Evolutionary conservation across 148 eudicot genomes (phyloP).

Genomic region (Agrostemma githago): DNA sequence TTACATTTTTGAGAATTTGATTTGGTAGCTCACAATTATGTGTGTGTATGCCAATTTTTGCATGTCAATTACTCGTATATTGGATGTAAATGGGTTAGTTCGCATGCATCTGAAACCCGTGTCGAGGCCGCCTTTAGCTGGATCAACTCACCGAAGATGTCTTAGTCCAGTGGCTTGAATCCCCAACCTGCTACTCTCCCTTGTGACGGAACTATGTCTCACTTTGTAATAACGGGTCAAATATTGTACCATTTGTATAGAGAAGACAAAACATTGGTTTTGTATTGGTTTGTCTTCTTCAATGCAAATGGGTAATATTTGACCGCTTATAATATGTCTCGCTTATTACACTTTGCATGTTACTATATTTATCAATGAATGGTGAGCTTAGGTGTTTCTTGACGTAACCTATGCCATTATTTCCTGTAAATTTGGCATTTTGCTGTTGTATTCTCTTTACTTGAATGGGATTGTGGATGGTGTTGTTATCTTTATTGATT

Average conservation of each 20-base stretch:
- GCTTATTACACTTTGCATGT: constrained; percentile 8
- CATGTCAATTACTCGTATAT: not conserved
- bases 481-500: not conserved
- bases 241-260: too few relatives aligned
- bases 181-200: too few relatives aligned
- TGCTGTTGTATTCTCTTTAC: not conserved
- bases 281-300: too few relatives aligned
- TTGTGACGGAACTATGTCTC: too few relatives aligned
- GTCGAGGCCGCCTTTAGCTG: not conserved
- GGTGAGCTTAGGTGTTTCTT: constrained; percentile 1
- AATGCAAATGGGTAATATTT: too few relatives aligned
- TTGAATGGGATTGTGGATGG: constrained; percentile 7
- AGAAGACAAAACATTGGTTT: too few relatives aligned
- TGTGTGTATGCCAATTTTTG: not conserved
- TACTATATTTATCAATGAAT: not conserved
- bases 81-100: not conserved
- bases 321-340: too few relatives aligned
- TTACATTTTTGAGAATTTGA: not conserved
- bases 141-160: not conserved
- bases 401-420: not conserved
- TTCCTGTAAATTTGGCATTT: not conserved
- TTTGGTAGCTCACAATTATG: not conserved
- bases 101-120: not conserved
- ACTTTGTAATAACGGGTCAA: too few relatives aligned
- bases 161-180: too few relatives aligned